Percentiles rank a stretch among this genome's conserved stretches.
These are phyloP conservation scores for Ceratocystiopsis minuta DNA, from an alignment of 2,329 filamentous ascomycete species.

Conservation along the genomic window DNA sequence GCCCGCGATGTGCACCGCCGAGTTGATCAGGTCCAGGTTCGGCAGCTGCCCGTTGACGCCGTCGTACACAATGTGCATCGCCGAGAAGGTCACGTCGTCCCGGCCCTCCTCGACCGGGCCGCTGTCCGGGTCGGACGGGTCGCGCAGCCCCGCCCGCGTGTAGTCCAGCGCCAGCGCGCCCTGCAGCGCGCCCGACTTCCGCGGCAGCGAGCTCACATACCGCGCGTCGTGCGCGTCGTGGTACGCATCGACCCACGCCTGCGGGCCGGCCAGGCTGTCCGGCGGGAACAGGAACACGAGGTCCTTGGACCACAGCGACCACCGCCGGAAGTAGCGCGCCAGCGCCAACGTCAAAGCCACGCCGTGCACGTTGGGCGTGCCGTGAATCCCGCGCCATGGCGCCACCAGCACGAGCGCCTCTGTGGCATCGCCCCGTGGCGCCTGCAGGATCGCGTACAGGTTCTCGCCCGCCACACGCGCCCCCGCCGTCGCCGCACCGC, in stretches of 20 bases:
- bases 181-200: slow-evolving; percentile 88
- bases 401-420: slow-evolving; percentile 89
- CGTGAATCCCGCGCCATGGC: slow-evolving; percentile 69
- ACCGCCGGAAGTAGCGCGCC: slow-evolving; percentile 88
- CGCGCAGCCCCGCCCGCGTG: slow-evolving; percentile 42
- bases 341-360: slow-evolving; percentile 73
- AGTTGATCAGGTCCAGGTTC: slow-evolving; percentile 92
- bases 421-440: slow-evolving; percentile 85
- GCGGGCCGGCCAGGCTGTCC: slow-evolving; percentile 76
- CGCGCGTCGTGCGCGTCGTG: slow-evolving; percentile 68
- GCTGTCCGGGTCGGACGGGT: neutral
- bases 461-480: slow-evolving; percentile 66
- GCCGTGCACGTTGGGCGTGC: slow-evolving; percentile 66
- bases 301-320: slow-evolving; percentile 98
- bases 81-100: slow-evolving; percentile 48
- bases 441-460: slow-evolving; percentile 81
- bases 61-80: slow-evolving; percentile 83
- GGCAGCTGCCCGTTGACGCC: slow-evolving; percentile 90
- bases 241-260: slow-evolving; percentile 96
- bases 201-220: slow-evolving; percentile 54
- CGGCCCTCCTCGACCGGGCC: neutral
- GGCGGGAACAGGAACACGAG: slow-evolving; percentile 82
- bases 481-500: slow-evolving; percentile 41
- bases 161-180: slow-evolving; percentile 90
- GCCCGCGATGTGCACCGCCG: slow-evolving; percentile 67